Conservation (phyloP, 345 rosid genomes). For the Salix exigua region DNA sequence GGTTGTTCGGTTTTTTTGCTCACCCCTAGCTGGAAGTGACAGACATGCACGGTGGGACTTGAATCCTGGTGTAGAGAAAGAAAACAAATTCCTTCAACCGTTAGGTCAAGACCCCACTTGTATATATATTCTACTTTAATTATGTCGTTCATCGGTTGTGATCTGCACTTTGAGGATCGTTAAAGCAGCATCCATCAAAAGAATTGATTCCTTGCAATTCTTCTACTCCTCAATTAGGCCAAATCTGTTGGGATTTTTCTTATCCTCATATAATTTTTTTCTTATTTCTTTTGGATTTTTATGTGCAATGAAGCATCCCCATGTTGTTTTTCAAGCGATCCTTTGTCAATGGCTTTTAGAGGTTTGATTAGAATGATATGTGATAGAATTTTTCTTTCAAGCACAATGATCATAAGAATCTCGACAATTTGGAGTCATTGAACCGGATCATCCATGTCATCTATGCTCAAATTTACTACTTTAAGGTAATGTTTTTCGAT, state of each 20-base stretch:
- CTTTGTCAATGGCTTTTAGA: not conserved
- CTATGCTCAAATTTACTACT: not conserved
- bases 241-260: not conserved
- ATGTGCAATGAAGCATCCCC: not conserved
- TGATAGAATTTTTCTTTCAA: not conserved
- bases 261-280: not conserved
- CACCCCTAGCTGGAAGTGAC: too few relatives aligned
- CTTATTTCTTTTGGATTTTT: not conserved
- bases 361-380: not conserved
- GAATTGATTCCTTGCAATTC: not conserved
- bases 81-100: too few relatives aligned
- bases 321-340: not conserved
- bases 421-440: not conserved
- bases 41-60: too few relatives aligned
- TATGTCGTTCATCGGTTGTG: not conserved
- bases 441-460: not conserved
- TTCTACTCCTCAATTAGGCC: not conserved
- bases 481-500: too few relatives aligned
- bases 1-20: too few relatives aligned
- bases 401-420: not conserved
- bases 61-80: too few relatives aligned
- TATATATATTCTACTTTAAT: not conserved
- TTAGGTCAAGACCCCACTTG: too few relatives aligned
- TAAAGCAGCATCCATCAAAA: too few relatives aligned
- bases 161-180: not conserved